Percentiles rank a stretch among this genome's conserved stretches.
These are phyloP conservation scores for Phlyctochytrium bullatum DNA, from an alignment of 192 early-diverging fungal genomes.

Conservation along the genomic window DNA sequence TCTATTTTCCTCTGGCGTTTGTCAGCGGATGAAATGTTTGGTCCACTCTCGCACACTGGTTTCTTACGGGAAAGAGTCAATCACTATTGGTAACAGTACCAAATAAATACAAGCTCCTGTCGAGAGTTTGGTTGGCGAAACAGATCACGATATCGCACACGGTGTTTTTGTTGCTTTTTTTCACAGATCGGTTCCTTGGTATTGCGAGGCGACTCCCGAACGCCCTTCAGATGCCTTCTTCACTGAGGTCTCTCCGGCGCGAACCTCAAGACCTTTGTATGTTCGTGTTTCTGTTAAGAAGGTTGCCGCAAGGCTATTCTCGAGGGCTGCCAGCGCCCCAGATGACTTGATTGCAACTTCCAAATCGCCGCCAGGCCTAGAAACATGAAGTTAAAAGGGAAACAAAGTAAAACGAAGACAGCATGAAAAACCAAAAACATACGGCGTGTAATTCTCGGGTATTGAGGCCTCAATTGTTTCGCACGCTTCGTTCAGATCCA, in stretches of 20 bases:
- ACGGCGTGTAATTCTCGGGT: background rate
- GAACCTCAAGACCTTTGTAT: conserved; percentile 79
- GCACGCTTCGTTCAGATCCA: conserved; percentile 26
- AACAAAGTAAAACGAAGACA: background rate
- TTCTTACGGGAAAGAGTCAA: too few relatives aligned
- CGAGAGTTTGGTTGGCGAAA: too few relatives aligned
- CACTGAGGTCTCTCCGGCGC: conserved; percentile 62
- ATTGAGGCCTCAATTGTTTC: background rate
- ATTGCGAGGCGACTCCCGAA: conserved; percentile 74
- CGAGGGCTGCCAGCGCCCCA: background rate
- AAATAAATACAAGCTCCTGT: too few relatives aligned
- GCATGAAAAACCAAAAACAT: background rate
- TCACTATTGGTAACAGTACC: too few relatives aligned
- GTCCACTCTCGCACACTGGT: too few relatives aligned
- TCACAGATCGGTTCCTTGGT: too few relatives aligned
- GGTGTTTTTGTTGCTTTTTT: too few relatives aligned
- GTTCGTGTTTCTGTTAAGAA: conserved; percentile 67
- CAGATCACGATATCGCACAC: too few relatives aligned
- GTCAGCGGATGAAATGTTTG: too few relatives aligned
- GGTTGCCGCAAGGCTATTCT: conserved; percentile 65
- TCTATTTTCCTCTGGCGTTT: too few relatives aligned
- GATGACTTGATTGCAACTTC: too few relatives aligned
- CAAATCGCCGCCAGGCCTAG: background rate
- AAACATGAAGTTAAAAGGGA: background rate
- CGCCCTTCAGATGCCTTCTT: conserved; percentile 68